Percentiles rank a stretch among this genome's conserved stretches.
phyloP scores from a whole-genome alignment of 2,329 filamentous ascomycete genomes.

The Bretziella fagacearum region DNA sequence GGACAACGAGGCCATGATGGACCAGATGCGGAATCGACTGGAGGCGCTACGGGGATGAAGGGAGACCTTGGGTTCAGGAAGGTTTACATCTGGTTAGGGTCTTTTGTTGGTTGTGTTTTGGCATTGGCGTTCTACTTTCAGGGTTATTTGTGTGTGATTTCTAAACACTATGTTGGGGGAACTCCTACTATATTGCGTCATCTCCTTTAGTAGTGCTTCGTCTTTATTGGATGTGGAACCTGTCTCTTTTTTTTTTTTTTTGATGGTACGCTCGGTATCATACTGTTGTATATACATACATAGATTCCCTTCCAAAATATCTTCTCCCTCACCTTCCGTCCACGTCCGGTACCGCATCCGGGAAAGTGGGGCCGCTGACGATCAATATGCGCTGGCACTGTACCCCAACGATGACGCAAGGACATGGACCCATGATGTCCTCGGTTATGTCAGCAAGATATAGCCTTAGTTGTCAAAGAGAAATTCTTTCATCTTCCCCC shows the following conservation, averaged over 20 bases:
- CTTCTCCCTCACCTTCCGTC: too few relatives aligned
- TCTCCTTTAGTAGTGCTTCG: too few relatives aligned
- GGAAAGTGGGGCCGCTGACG: too few relatives aligned
- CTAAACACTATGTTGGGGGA: too few relatives aligned
- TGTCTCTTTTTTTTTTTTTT: neutral
- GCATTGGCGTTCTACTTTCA: slow-evolving; percentile 5
- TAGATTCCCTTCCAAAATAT: neutral
- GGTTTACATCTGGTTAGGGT: neutral
- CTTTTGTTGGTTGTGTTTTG: neutral
- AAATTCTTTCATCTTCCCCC: too few relatives aligned
- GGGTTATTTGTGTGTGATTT: neutral
- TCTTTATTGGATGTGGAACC: neutral
- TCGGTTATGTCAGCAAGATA: too few relatives aligned
- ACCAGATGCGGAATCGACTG: slow-evolving; percentile 81
- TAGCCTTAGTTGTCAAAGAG: too few relatives aligned
- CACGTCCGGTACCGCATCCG: too few relatives aligned
- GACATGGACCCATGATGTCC: too few relatives aligned
- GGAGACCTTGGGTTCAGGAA: neutral
- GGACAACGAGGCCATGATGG: slow-evolving; percentile 76
- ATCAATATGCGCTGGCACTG: too few relatives aligned
- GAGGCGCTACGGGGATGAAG: slow-evolving; percentile 81
- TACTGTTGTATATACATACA: neutral
- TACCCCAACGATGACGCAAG: too few relatives aligned
- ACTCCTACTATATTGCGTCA: too few relatives aligned
- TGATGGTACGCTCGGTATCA: neutral